Base-by-base conservation (phyloP, 129 eudicot genomes). In the Rutidosis leptorrhynchoides region DNA sequence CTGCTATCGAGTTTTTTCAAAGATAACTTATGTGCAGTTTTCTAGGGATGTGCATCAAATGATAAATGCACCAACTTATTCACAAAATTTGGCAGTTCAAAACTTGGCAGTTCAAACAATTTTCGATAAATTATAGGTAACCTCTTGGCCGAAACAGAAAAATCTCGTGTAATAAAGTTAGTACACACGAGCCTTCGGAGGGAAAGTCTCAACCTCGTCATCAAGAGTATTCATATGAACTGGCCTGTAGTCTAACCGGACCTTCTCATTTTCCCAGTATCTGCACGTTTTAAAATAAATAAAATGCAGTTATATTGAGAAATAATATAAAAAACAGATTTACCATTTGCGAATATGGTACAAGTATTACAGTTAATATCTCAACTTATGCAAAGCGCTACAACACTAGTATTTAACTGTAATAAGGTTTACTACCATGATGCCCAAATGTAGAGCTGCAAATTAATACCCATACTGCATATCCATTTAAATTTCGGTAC, bases 221-320 rank as follows among this genome's bases (percentile, higher is more conserved):
- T 92, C 98, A 62, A 92, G 81, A n/a, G 98, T 91, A 78, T 88
- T 85, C 98, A 91, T 81, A 79, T 91, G 98, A 43, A 91, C 96
- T 52, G 95, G 96, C 70, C 98, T 78, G 83, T 91, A 91, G 71
- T 83, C 96, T 29, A 92, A 79, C 55, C 87, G 76, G 35, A 88
- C 98, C 83, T 88, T 85, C 76, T 83, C 98, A 14, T 88, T 83
- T 81, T 92, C 96, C 98, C 98, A 88, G 71, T 72, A 88, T 85
- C 96, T 92, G 90, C 81, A 75, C 37, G 10, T 71, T 64, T 26
- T 58, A 7, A 61, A 28, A 58, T 65, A 4, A 56, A 32, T n/a
- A n/a, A n/a, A 19, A 63, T 9, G 49, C 2, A 27, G 27, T 54
- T 62, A 79, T 61, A 26, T 75, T 69, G 60, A 6, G 14, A 8